Evolutionary conservation across 2,329 filamentous ascomycete species (phyloP), one percentile per base, ranked within the genome.

Genomic region (Pleurostoma richardsiae): DNA sequence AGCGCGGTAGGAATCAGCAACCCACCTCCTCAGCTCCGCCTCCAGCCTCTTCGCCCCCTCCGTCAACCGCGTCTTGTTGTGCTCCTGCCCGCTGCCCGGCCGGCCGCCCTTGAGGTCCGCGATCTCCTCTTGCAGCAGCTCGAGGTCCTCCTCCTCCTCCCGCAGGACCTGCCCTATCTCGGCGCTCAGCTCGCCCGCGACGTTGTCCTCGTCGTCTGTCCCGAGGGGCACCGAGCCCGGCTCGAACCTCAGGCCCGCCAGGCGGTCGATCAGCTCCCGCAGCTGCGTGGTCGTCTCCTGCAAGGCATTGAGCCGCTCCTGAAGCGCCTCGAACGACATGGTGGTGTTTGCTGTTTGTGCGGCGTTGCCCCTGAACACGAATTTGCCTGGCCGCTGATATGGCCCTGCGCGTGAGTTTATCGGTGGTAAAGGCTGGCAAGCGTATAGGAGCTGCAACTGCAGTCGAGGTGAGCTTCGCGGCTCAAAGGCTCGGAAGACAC

Each of bases 141-240:
- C 91, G 53, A 94, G 79, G 49, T 95, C 89, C 52, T 95, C 89
- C 57, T 95, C 85, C 43, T 87, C 80, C 48, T 88, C 84, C 56
- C 88, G 85, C 50, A 96, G 68, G 19, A 79, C 79, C 58, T 88
- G 83, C 54, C 86, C 83, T 52, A 96, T 95, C 63, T 96, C 90
- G 27, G 80, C 75, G 53, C 82, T 81, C 31, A 96, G 78, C 67
- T 96, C 90, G 26, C 84, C 65, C 47, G 85, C 81, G 33, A 76
- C 72, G 51, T 76, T 75, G 49, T 70, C 70, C 43, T 78, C 77
- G 26, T 74, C 71, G 40, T 56, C 51, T 38, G 66, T 63, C 47
- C 65, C 68, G 4, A 79, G 68, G 26, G 79, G 76, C 40, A 80
- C 70, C 2, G 77, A 77, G 11, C 79, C 80, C 4, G 79, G 78